phyloP scores from a whole-genome alignment of 148 eudicot genomes.

The Hydrangea macrophylla region DNA sequence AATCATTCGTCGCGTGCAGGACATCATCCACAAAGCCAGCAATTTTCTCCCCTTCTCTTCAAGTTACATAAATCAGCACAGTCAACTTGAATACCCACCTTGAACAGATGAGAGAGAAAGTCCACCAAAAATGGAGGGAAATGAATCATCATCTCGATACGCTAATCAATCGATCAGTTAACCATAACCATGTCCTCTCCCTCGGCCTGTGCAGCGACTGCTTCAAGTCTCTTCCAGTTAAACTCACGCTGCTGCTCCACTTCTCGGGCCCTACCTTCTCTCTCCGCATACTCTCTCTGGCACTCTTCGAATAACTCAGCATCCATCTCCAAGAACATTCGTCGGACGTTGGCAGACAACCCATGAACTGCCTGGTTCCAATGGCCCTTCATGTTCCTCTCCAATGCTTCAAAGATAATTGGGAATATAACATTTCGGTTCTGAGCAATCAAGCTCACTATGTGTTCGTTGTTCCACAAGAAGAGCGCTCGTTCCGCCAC shows the following conservation, averaged over 20 bases:
- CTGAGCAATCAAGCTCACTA: constrained; percentile 41
- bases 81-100: too few species aligned
- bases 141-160: background rate
- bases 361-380: constrained; percentile 58
- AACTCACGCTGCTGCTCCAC: constrained; percentile 32
- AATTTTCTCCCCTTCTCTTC: too few species aligned
- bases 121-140: background rate
- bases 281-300: constrained; percentile 27
- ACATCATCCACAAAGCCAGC: too few species aligned
- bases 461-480: constrained; percentile 55
- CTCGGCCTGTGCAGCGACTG: constrained; percentile 25
- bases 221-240: constrained; percentile 44
- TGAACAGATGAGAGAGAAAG: background rate
- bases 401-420: constrained; percentile 39
- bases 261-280: constrained; percentile 22
- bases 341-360: constrained; percentile 37
- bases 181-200: constrained; percentile 33
- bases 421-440: constrained; percentile 43
- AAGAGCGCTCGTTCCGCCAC: constrained; percentile 58
- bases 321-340: constrained; percentile 54
- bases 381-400: constrained; percentile 37
- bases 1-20: too few species aligned
- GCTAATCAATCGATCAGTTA: constrained; percentile 5
- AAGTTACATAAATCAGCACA: too few species aligned
- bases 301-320: constrained; percentile 44